These are phyloP conservation scores for Gracilaria gracilis DNA, from an alignment of 23 red algal genomes.

Conservation along the genomic window DNA sequence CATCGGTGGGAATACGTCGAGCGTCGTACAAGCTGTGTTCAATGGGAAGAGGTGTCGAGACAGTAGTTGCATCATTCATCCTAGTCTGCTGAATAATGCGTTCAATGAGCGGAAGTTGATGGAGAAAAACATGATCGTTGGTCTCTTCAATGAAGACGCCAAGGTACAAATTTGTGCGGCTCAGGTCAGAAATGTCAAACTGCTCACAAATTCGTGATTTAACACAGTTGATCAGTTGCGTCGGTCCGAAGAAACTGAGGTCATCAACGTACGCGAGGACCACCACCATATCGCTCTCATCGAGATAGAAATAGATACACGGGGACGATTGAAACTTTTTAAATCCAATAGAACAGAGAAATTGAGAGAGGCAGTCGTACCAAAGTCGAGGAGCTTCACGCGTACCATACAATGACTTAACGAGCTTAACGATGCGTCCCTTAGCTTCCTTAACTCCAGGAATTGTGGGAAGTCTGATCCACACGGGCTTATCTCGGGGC, in stretches of 20 bases:
- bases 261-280: conserved; percentile 35
- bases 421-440: background rate
- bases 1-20: background rate
- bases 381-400: background rate
- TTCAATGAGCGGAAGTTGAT: conserved; percentile 19
- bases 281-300: background rate
- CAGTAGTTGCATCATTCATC: no score
- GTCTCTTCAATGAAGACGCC: conserved; percentile 16
- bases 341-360: conserved; percentile 3
- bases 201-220: background rate
- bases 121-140: background rate
- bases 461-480: conserved; percentile 5
- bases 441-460: background rate
- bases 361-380: background rate
- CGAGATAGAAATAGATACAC: background rate
- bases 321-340: background rate
- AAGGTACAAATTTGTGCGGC: background rate
- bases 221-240: background rate
- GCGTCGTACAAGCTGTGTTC: background rate
- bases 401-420: background rate
- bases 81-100: background rate
- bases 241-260: background rate
- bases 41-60: no score
- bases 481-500: conserved; percentile 17
- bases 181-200: conserved; percentile 2